Conservation (phyloP, 1,284 basidiomycete genomes). For the Peniophora sp. region DNA sequence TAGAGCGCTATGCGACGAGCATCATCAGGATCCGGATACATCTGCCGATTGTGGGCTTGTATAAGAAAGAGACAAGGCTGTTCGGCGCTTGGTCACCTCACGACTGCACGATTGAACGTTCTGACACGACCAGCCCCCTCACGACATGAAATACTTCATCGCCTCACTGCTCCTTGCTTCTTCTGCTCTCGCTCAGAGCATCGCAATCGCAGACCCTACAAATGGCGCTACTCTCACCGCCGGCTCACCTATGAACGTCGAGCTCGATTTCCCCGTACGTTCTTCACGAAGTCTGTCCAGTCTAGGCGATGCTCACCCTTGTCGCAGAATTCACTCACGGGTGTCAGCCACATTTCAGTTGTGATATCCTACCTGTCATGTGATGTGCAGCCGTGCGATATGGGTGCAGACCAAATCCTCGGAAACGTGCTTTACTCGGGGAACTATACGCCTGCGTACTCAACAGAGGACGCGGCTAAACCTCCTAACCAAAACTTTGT, state of each 20-base stretch:
- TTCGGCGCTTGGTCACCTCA: too few species aligned
- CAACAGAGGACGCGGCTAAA: neutral
- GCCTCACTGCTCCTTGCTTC: neutral
- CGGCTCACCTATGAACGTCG: neutral
- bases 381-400: neutral
- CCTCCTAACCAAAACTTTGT: conserved; percentile 10
- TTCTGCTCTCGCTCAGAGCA: neutral
- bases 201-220: neutral
- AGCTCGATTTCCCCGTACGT: conserved; percentile 1
- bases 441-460: neutral
- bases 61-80: too few species aligned
- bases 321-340: conserved; percentile 1
- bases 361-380: neutral
- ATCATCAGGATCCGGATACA: too few species aligned
- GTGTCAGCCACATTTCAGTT: neutral
- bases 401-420: neutral
- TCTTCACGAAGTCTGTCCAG: too few species aligned
- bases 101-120: too few species aligned
- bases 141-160: neutral
- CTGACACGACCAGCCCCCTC: too few species aligned
- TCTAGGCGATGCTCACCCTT: neutral
- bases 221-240: conserved; percentile 1
- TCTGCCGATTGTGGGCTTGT: too few species aligned
- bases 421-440: neutral
- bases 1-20: too few species aligned